Conservation (phyloP, 768 basidiomycete species). For the Gloeophyllum trabeum region DNA sequence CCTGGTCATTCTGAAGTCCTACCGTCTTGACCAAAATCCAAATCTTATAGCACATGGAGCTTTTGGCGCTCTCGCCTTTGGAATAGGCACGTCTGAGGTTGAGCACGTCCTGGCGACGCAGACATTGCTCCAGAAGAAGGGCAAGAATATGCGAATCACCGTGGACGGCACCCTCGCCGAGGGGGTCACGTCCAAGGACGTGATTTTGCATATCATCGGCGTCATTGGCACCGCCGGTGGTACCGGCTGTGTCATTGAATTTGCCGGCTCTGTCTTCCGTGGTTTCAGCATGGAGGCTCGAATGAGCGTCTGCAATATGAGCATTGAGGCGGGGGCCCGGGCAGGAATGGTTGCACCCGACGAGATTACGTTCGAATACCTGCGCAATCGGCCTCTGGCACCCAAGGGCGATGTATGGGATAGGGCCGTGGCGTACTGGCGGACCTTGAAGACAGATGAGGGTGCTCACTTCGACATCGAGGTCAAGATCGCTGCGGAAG, state of each 20-base stretch:
- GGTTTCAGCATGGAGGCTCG: constrained; percentile 52
- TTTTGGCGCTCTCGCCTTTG: constrained; percentile 57
- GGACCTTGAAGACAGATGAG: constrained; percentile 39
- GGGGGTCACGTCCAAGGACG: constrained; percentile 53
- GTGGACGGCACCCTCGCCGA: constrained; percentile 44
- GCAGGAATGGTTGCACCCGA: constrained; percentile 61
- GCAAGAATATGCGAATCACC: constrained; percentile 55
- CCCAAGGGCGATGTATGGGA: constrained; percentile 53
- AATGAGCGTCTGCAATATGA: constrained; percentile 57
- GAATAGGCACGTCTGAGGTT: constrained; percentile 59
- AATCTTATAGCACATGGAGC: constrained; percentile 48
- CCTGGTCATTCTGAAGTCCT: background rate
- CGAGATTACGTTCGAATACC: constrained; percentile 49
- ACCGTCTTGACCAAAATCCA: background rate
- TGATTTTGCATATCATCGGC: constrained; percentile 55
- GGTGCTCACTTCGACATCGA: constrained; percentile 49
- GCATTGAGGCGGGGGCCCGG: constrained; percentile 54
- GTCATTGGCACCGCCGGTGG: constrained; percentile 56
- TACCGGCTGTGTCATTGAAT: constrained; percentile 56
- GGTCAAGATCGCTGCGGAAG: constrained; percentile 45
- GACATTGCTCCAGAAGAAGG: constrained; percentile 48
- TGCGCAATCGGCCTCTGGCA: constrained; percentile 45
- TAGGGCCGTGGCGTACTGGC: constrained; percentile 47
- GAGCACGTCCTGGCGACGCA: constrained; percentile 63
- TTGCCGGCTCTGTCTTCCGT: constrained; percentile 43